Evolutionary conservation across 805 yeast species (phyloP), one percentile per base, ranked within the genome.

Genomic region (Ogataea pini): DNA sequence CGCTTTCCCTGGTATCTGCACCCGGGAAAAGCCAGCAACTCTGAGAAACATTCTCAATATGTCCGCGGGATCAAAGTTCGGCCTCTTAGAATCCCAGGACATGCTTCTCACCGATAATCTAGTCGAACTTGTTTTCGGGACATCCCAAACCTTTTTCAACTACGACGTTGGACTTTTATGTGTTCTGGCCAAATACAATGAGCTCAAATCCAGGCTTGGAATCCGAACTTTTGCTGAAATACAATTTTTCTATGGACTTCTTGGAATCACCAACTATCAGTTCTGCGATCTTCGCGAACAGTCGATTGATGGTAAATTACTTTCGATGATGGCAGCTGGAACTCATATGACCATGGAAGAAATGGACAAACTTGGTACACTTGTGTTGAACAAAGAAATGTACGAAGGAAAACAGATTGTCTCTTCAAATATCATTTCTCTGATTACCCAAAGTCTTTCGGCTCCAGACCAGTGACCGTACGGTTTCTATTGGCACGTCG

Each of bases 401-500:
- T 40, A 29, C n/a, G 28, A 29, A 5, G 36, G 28, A 5, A 40
- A n/a, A 13, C 44, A 18, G 3, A 17, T 40, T 18, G 28, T 40
- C 19, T 40, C 44, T 8, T 9, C 24, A 5, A 22, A 40, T 4
- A 29, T 19, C 25, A 14, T 40, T 4, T 2, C 7, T 17, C 25
- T 40, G 12, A 29, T 40, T 36, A 40, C 44, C 7, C 17, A 9
- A 4, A 40, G 31, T n/a, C 44, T 29, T 16, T 40, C 44, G 20
- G 44, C 36, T 13, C 19, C 18, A 13, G 19, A 13, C 18, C 36
- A 28, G 28, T 40, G 31, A 12, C 36, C 44, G 8, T 40, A 40
- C 17, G 44, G 44, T 6, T 29, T 40, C 10, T 40, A 29, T 14
- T 40, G 44, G 44, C 44, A 40, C 14, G 16, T 40, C 12, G 36